These are phyloP conservation scores for Plantago ovata DNA, from an alignment of 257 asterid species.

Conservation along the genomic window DNA sequence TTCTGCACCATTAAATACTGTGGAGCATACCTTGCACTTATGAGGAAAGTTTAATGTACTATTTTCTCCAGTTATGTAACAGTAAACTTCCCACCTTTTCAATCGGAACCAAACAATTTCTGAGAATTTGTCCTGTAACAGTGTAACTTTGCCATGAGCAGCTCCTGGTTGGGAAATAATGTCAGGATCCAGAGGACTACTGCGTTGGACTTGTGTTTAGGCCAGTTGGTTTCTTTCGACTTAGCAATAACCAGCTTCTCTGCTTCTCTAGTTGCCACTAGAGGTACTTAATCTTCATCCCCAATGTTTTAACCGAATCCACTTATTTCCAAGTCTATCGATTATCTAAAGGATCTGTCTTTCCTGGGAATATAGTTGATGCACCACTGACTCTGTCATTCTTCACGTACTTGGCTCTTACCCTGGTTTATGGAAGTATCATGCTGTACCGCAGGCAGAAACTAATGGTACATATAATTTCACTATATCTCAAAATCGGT, in stretches of 20 bases:
- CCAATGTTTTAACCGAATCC: background rate
- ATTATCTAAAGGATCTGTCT: background rate
- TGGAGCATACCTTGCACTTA: no score
- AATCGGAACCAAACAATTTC: no score
- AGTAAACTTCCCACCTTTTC: no score
- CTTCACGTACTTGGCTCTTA: slow-evolving; percentile 45
- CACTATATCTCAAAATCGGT: background rate
- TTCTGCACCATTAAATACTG: no score
- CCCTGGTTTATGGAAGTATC: slow-evolving; percentile 61
- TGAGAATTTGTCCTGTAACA: no score
- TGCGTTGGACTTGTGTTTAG: slow-evolving; percentile 35
- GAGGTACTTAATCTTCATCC: slow-evolving; percentile 21
- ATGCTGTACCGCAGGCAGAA: slow-evolving; percentile 54
- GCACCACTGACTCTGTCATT: slow-evolving; percentile 67
- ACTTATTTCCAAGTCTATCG: background rate
- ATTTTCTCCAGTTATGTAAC: no score
- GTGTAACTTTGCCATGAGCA: slow-evolving; percentile 15
- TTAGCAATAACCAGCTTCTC: slow-evolving; percentile 40
- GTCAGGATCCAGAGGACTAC: slow-evolving; percentile 27
- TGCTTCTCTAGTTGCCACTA: slow-evolving; percentile 46
- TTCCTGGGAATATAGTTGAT: slow-evolving; percentile 28
- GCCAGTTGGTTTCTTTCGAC: slow-evolving; percentile 53
- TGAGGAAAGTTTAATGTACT: no score
- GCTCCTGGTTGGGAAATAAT: slow-evolving; percentile 26
- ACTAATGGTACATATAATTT: slow-evolving; percentile 34